These are phyloP conservation scores for Solanum pennellii DNA, from an alignment of 257 asterid genomes.

Conservation along the genomic window DNA sequence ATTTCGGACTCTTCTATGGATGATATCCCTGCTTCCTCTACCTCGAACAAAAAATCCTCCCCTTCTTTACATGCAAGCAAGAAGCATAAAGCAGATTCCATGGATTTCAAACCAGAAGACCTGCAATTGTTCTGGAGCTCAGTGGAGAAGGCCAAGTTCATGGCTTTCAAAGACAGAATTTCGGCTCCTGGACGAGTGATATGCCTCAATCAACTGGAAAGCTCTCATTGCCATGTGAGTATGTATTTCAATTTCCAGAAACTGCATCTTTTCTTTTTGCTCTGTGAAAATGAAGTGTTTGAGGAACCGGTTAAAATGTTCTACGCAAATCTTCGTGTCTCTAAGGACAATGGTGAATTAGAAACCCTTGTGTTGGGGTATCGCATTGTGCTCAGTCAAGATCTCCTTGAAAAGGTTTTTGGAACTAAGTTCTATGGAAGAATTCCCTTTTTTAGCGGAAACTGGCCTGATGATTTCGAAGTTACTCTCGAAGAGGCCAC, in stretches of 20 bases:
- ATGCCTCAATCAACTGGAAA: not conserved
- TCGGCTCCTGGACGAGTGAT: not conserved
- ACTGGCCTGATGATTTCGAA: not conserved
- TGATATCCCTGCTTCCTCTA: not conserved
- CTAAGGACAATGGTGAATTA: not conserved
- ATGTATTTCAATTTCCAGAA: not conserved
- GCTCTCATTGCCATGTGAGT: not conserved
- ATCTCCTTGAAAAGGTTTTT: not conserved
- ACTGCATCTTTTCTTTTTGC: not conserved
- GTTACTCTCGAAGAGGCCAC: not conserved
- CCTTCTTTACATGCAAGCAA: not conserved
- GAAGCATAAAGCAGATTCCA: not conserved
- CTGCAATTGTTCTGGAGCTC: not conserved
- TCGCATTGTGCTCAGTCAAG: not conserved
- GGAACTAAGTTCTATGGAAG: not conserved
- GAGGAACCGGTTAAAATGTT: not conserved
- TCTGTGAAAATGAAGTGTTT: not conserved
- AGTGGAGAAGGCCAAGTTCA: not conserved
- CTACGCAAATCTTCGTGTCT: not conserved
- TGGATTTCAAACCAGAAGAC: not conserved
- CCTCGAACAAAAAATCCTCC: not conserved
- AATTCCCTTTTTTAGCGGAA: not conserved
- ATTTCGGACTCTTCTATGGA: not conserved
- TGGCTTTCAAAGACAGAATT: not conserved
- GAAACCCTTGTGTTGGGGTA: not conserved